Percentiles rank a stretch among this genome's conserved stretches.
Evolutionary conservation across 2,329 filamentous ascomycete genomes (phyloP).

Genomic region (Coleophoma cylindrospora): DNA sequence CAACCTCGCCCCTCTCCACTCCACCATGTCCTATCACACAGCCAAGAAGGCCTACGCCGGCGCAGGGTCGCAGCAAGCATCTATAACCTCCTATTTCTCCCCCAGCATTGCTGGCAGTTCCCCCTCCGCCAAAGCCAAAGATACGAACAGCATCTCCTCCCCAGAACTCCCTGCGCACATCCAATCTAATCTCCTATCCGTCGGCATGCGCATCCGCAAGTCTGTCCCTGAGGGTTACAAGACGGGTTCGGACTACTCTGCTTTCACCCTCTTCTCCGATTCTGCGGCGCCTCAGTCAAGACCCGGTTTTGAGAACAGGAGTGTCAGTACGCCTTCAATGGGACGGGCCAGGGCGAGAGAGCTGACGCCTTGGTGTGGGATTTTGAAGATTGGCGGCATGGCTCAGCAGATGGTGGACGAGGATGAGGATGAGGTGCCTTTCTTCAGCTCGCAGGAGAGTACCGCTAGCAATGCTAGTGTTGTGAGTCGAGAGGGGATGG

Average conservation of each 20-base stretch:
- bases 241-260: slow-evolving; percentile 49
- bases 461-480: slow-evolving; percentile 3
- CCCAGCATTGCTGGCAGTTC: slow-evolving; percentile 30
- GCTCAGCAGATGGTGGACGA: slow-evolving; percentile 42
- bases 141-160: slow-evolving; percentile 25
- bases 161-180: slow-evolving; percentile 58
- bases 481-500: slow-evolving; percentile 1
- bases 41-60: slow-evolving; percentile 58
- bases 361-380: slow-evolving; percentile 74
- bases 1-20: too few species aligned
- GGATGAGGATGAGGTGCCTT: slow-evolving; percentile 19
- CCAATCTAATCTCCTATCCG: slow-evolving; percentile 79
- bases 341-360: slow-evolving; percentile 42
- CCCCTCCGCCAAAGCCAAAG: slow-evolving; percentile 20
- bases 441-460: slow-evolving; percentile 19
- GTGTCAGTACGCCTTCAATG: slow-evolving; percentile 18
- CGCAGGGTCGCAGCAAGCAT: slow-evolving; percentile 36
- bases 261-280: slow-evolving; percentile 48
- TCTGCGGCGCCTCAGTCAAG: slow-evolving; percentile 3
- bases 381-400: slow-evolving; percentile 69
- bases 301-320: slow-evolving; percentile 9
- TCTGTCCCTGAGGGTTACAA: slow-evolving; percentile 93
- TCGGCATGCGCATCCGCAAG: slow-evolving; percentile 94
- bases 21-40: slow-evolving; percentile 14
- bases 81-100: slow-evolving; percentile 58